Evolutionary conservation across 768 basidiomycete species (phyloP).

Genomic region (Infundibulicybe gibba): DNA sequence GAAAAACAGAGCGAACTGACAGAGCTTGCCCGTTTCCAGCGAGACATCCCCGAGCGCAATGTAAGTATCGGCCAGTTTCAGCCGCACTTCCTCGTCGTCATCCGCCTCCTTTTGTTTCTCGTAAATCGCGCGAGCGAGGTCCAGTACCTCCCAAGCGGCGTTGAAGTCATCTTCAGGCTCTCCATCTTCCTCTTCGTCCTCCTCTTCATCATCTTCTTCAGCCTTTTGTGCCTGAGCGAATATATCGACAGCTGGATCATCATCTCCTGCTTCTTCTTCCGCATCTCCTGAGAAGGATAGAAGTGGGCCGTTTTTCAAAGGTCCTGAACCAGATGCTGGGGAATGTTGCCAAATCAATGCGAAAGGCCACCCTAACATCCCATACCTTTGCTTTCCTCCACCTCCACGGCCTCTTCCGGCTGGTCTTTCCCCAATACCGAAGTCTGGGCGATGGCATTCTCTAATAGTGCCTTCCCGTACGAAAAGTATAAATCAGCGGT

Average conservation of each 20-base stretch:
- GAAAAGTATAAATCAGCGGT: slow-evolving; percentile 85
- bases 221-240: slow-evolving; percentile 56
- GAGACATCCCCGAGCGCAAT: slow-evolving; percentile 94
- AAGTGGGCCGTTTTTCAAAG: slow-evolving; percentile 48
- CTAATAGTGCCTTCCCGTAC: slow-evolving; percentile 91
- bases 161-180: slow-evolving; percentile 98
- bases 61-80: slow-evolving; percentile 90
- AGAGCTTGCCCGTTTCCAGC: slow-evolving; percentile 82
- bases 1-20: slow-evolving; percentile 1
- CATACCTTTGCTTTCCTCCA: slow-evolving; percentile 35
- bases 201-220: slow-evolving; percentile 50
- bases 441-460: slow-evolving; percentile 84
- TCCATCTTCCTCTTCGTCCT: slow-evolving; percentile 61
- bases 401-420: slow-evolving; percentile 44
- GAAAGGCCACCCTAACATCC: slow-evolving; percentile 6
- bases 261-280: slow-evolving; percentile 51
- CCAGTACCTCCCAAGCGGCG: slow-evolving; percentile 97
- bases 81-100: slow-evolving; percentile 57
- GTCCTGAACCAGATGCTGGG: slow-evolving; percentile 26
- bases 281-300: slow-evolving; percentile 82
- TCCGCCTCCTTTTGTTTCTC: slow-evolving; percentile 54
- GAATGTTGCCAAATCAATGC: slow-evolving; percentile 5
- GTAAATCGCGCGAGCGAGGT: slow-evolving; percentile 86
- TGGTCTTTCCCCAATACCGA: slow-evolving; percentile 85
- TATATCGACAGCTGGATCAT: slow-evolving; percentile 56